These are phyloP conservation scores for Verticillium klebahnii DNA, from an alignment of 2,329 filamentous ascomycete genomes.

Conservation along the genomic window DNA sequence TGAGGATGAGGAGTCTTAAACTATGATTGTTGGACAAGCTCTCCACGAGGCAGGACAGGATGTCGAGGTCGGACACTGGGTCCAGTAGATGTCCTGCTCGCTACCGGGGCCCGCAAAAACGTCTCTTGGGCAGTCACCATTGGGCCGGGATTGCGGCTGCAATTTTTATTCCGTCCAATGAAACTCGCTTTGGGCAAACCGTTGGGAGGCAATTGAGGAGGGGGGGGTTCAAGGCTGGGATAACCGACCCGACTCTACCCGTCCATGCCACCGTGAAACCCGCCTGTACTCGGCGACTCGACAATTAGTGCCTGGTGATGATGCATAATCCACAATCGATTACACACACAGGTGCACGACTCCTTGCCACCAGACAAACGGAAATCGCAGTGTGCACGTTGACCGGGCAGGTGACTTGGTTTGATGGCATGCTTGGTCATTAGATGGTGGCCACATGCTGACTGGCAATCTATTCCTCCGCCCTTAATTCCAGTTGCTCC, in stretches of 20 bases:
- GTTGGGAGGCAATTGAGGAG: background rate
- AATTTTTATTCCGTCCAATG: background rate
- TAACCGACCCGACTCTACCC: background rate
- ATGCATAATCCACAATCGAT: background rate
- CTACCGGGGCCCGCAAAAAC: background rate
- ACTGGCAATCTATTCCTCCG: background rate
- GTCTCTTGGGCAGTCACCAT: background rate
- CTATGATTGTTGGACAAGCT: conserved; percentile 5
- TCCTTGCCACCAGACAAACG: background rate
- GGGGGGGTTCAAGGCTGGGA: background rate
- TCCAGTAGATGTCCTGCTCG: background rate
- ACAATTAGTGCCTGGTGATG: background rate
- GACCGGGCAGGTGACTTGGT: background rate
- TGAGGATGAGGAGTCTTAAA: background rate
- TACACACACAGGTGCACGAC: background rate
- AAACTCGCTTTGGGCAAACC: background rate
- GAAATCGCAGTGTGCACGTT: background rate
- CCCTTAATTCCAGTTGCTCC: conserved; percentile 13
- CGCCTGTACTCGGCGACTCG: background rate
- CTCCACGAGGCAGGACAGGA: background rate
- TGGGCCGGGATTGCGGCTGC: background rate
- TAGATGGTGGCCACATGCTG: background rate
- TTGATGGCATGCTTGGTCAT: background rate
- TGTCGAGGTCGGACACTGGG: background rate
- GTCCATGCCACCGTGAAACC: background rate